Evolutionary conservation across 257 asterid species (phyloP), one percentile per base, ranked within the genome.

Genomic region (Nicotiana paniculata): DNA sequence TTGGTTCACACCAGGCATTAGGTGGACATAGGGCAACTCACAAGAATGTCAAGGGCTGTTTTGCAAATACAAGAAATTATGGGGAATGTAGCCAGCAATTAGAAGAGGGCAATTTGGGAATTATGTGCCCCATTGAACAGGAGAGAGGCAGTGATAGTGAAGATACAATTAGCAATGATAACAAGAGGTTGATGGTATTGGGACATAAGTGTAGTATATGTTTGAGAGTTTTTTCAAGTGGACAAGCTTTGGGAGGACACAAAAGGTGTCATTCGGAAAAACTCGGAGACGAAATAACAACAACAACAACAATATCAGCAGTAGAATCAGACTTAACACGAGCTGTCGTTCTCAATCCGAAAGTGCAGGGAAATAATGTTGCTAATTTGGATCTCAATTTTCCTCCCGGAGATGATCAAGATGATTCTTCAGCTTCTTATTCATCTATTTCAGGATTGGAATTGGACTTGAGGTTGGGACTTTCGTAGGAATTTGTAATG

Each of bases 1-100:
- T 95, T 48, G 91, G 90, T 3, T 93, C 97, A 32, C 97, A 88
- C 54, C 97, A 95, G 91, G 97, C 97, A 0, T 75, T 93, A 18
- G 97, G 95, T 53, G 97, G 98, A 7, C 97, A 93, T 46, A 84
- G 98, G 59, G 97, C 97, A 6, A 95, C 91, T 83, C 98, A 93
- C 88, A 93, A 92, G 88, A 95, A 95, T n/a, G 96, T 92, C 9
- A 95, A 90, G 85, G 97, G 97, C 1, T 95, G 98, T 59, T 95
- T 83, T 70, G 97, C 97, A 57, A 91, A 86, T 68, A 90, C 86
- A 18, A 94, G 70, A 90, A 85, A 67, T 81, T 80, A 54, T 0
- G 90, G 16, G 1, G 93, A 78, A 16, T 74, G 79, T 48, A 74
- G 62, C 79, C 26, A 74, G 39, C 62, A 48, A 48, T 6, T 46